Base-by-base conservation (phyloP, 805 yeast species). In the Candida ficus region DNA sequence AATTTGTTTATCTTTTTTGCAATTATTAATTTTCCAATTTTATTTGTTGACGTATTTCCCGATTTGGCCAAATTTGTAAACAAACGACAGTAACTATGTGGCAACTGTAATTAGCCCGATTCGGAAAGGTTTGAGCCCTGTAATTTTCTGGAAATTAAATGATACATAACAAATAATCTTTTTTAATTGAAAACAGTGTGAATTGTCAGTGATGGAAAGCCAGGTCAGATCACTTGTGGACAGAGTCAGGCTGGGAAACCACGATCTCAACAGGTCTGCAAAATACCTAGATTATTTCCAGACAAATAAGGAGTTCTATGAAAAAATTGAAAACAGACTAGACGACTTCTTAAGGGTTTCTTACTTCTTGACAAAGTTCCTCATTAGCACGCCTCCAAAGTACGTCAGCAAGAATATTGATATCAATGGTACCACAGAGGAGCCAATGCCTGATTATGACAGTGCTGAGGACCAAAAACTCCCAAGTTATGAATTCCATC, bases 331-430 rank as follows among this genome's bases (percentile, higher is more conserved):
- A 9, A 48, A 46, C 35, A 45, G 39, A 40, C 20, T 38, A 5
- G 54, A 51, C 17, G 52, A 47, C 9, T 38, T 51, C 26, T 10
- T 46, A 17, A 43, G 49, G 9, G 45, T 44, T 5, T 40, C 52
- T 2, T 44, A 35, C 18, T 47, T 22, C 18, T 32, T 50, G 28
- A 32, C 42, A 16, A 42, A 38, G 11, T 49, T 49, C 22, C 36
- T 50, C 5, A 41, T 37, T 2, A 38, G 41, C 4, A 44, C 45
- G 8, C 52, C 53, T 4, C 49, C 52, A 8, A 41, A 42, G 16
- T 33, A 25, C 10, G 25, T 28, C 8, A 18, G 19, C 27, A n/a
- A 12, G 27, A 22, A 13, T 6, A 27, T 3, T 20, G 20, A 3
- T 29, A 12, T 4, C 21, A 35, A 9, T 8, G 29, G 4, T 6